Conservation (phyloP, 805 yeast species). For the Starmerella asiatica region DNA sequence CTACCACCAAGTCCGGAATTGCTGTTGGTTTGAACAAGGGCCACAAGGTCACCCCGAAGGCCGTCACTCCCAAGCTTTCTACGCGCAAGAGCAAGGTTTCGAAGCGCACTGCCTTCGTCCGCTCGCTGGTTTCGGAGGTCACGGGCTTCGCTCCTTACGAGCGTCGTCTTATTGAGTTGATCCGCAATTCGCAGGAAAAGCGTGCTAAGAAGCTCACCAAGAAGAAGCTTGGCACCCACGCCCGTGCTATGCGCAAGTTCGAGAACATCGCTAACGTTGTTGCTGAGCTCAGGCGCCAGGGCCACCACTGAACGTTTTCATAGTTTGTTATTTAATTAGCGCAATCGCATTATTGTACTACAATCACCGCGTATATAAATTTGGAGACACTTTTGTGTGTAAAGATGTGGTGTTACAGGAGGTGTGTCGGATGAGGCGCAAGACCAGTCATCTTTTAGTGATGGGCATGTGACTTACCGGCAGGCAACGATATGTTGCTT, state of each 20-base stretch:
- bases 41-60: conserved; percentile 81
- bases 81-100: conserved; percentile 94
- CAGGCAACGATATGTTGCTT: no score
- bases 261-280: conserved; percentile 95
- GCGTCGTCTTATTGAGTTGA: conserved; percentile 97
- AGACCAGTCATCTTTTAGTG: no score
- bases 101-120: conserved; percentile 91
- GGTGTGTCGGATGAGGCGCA: no score
- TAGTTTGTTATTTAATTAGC: conserved; percentile 9
- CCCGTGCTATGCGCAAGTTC: conserved; percentile 98
- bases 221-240: conserved; percentile 98
- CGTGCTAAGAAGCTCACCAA: conserved; percentile 99
- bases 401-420: no score
- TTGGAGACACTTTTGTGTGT: not conserved
- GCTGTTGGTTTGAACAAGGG: conserved; percentile 99
- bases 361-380: no score
- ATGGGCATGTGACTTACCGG: no score
- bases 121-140: conserved; percentile 91
- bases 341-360: no score
- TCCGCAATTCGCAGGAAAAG: conserved; percentile 99
- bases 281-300: conserved; percentile 70
- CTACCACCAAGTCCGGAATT: conserved; percentile 45
- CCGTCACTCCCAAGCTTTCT: conserved; percentile 76
- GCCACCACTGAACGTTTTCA: conserved; percentile 18
- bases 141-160: conserved; percentile 99